Conservation (phyloP, 495 filamentous ascomycete genomes). For the Xylaria venustula region DNA sequence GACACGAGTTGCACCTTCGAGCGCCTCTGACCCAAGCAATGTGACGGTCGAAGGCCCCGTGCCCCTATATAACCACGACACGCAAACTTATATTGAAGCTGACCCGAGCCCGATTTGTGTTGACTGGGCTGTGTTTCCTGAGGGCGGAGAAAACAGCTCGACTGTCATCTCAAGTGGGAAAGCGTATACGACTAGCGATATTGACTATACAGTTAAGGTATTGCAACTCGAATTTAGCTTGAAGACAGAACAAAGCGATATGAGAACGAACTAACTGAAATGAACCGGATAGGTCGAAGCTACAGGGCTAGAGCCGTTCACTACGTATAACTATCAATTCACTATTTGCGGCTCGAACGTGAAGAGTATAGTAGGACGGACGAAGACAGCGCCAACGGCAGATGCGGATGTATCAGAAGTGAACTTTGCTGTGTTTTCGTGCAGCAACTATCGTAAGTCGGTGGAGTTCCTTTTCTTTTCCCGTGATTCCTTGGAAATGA, state of each 20-base stretch:
- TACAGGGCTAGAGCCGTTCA: constrained; percentile 55
- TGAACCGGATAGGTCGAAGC: constrained; percentile 55
- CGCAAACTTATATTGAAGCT: constrained; percentile 45
- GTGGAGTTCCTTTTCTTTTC: not conserved
- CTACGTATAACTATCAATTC: constrained; percentile 60
- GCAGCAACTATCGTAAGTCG: constrained; percentile 53
- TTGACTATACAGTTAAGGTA: constrained; percentile 69
- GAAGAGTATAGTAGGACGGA: constrained; percentile 48
- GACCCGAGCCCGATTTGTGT: constrained; percentile 60
- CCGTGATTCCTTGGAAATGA: not conserved
- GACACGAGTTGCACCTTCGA: constrained; percentile 61
- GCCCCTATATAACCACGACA: constrained; percentile 57
- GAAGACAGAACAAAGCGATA: constrained; percentile 3
- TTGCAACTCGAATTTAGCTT: not conserved
- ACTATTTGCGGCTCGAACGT: constrained; percentile 49
- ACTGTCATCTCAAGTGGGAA: constrained; percentile 29
- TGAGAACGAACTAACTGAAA: not conserved
- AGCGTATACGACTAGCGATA: constrained; percentile 62
- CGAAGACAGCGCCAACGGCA: constrained; percentile 52
- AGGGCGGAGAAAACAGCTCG: constrained; percentile 30
- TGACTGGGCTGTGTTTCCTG: constrained; percentile 44
- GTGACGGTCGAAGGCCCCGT: constrained; percentile 53
- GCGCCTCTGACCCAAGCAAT: constrained; percentile 54
- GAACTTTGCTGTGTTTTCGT: constrained; percentile 57
- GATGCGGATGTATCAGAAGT: constrained; percentile 40